These are phyloP conservation scores for Gelatoporia subvermispora DNA, from an alignment of 768 basidiomycete species.

Conservation along the genomic window DNA sequence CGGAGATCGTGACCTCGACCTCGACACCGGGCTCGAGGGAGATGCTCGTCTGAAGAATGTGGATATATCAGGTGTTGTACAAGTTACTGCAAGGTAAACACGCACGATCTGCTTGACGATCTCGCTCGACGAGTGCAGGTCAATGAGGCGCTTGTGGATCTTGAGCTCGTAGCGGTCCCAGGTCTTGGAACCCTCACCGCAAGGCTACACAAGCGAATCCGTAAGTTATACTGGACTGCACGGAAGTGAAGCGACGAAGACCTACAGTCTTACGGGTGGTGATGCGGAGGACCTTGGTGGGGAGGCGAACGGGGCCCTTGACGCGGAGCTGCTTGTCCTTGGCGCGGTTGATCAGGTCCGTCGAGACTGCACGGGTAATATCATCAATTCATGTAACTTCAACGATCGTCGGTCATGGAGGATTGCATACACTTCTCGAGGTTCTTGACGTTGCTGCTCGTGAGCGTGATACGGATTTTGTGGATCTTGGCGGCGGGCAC, in stretches of 20 bases:
- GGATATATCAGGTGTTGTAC: neutral
- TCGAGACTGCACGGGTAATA: slow-evolving; percentile 62
- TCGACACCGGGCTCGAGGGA: slow-evolving; percentile 99
- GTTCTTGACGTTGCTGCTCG: slow-evolving; percentile 96
- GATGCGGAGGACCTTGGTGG: slow-evolving; percentile 98
- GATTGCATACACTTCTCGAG: slow-evolving; percentile 86
- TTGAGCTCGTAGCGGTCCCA: slow-evolving; percentile 99
- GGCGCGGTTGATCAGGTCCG: slow-evolving; percentile 95
- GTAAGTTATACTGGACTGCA: neutral
- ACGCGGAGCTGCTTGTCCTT: slow-evolving; percentile 99
- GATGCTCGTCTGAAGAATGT: slow-evolving; percentile 87
- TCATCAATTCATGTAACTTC: neutral
- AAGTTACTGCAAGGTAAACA: slow-evolving; percentile 10
- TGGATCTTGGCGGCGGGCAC: slow-evolving; percentile 89
- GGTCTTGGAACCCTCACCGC: slow-evolving; percentile 99
- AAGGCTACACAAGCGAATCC: slow-evolving; percentile 54
- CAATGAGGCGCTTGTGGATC: slow-evolving; percentile 99
- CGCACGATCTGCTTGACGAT: slow-evolving; percentile 99
- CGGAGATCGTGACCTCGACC: slow-evolving; percentile 96
- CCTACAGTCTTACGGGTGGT: slow-evolving; percentile 97
- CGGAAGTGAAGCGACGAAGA: slow-evolving; percentile 13
- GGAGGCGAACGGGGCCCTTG: slow-evolving; percentile 97
- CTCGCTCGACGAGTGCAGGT: slow-evolving; percentile 97
- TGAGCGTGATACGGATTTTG: slow-evolving; percentile 99
- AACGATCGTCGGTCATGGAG: neutral